Evolutionary conservation across 2,329 filamentous ascomycete species (phyloP), one percentile per base, ranked within the genome.

Genomic region (Xylaria sp.): DNA sequence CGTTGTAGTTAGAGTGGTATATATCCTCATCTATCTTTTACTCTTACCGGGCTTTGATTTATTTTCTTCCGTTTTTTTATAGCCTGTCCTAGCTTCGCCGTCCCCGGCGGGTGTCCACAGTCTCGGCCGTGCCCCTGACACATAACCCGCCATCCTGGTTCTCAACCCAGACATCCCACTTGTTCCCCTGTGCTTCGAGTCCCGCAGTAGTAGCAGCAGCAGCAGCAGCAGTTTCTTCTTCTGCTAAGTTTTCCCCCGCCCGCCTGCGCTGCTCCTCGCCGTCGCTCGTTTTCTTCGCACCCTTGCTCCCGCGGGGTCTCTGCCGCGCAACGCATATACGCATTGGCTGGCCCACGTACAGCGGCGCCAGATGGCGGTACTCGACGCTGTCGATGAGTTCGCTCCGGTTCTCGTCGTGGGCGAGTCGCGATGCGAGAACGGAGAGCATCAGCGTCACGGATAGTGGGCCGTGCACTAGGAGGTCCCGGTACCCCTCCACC

Each of bases 401-500:
- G 53, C 1, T 2, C 4, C 31, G 25, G 3, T 20, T 3, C 6
- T 31, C 13, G 25, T 73, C 72, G 15, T 75, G 69, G 3, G 77
- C 75, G 17, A 89, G 73, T 63, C 85, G 81, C 17, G 80, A 79
- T 55, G 84, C 81, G 27, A 97, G 78, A 4, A 90, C 84, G 17
- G 88, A 86, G 39, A 97, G 83, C 83, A 97, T 89, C 5, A 98
- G 82, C 0, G 90, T 90, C 45, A 96, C 84, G 1, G 88, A 89
- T 61, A 99, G 82, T 0, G 96, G 95, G 0, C 96, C 96, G 74
- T 98, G 96, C 62, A 98, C 92, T 17, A 98, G 85, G 29, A 93
- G 82, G 67, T 89, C 87, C 5, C 85, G 85, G 77, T 96, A 90
- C 11, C 92, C 92, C 78, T 98, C 96, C 13, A 89, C 82, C 13